Evolutionary conservation across 2,329 filamentous ascomycete genomes (phyloP), one percentile per base, ranked within the genome.

Genomic region (Xylariaceae sp.): DNA sequence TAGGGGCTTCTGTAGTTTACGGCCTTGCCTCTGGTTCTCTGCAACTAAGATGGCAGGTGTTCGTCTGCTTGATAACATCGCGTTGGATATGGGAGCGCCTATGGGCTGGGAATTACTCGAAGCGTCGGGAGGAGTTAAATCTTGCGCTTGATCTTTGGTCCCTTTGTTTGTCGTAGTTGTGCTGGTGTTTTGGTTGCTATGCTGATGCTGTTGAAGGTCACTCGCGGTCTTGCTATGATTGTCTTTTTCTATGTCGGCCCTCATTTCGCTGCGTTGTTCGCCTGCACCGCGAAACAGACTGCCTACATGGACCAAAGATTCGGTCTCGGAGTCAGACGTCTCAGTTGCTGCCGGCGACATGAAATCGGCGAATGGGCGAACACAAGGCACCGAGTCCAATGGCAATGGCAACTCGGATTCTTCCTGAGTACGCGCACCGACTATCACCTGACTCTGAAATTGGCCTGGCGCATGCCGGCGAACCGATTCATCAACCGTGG

Each of bases 291-390:
- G 9, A 11, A 53, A 14, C n/a, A 53, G 23, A 16, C 16, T n/a
- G n/a, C n/a, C n/a, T 14, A 43, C 6, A 16, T 23, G n/a, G 3
- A 19, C 19, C 28, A 53, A n/a, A 3, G 37, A 48, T 14, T 29
- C 37, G 6, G 17, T 12, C 5, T 44, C 44, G 6, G 28, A 14
- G 6, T 21, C 24, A 19, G 36, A 44, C 2, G 21, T 21, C 17
- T 8, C 11, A 17, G 29, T 19, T 12, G 12, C 44, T 5, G 14
- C 11, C 1, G 34, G 23, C 4, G 43, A 26, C 43, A 40, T 24
- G n/a, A 54, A 16, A 39, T 58, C 49, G n/a, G 29, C 17, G 9
- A 58, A 49, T n/a, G 39, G 50, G 3, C 44, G 50, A 16, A 49
- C 26, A 9, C 6, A 14, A 12, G 31, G 31, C 11, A 24, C n/a